A percentile compares a stretch with the other conserved stretches of the same genome.
These are phyloP conservation scores for Sporothrix curviconia DNA, from an alignment of 2,329 filamentous ascomycete genomes.

Conservation along the genomic window DNA sequence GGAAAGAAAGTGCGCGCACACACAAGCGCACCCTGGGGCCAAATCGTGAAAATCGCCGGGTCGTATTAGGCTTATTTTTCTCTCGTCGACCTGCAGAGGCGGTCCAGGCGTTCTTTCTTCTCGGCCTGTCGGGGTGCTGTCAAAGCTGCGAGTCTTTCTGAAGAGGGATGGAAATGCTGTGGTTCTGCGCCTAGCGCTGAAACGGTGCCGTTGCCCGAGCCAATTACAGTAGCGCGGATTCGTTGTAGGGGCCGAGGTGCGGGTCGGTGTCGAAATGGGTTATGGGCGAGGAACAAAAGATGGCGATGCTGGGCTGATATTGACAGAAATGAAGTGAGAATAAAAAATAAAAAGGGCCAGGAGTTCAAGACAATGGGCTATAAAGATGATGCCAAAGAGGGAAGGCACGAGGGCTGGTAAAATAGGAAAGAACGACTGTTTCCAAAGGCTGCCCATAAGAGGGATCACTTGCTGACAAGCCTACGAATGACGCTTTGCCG, in stretches of 20 bases:
- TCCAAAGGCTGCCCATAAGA: neutral
- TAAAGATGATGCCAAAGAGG: no score
- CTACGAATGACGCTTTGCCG: neutral
- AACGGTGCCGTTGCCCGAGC: neutral
- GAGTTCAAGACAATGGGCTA: no score
- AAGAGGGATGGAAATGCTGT: no score
- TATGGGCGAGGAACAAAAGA: no score
- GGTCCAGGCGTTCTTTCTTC: neutral
- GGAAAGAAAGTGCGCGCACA: neutral
- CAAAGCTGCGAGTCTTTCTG: no score
- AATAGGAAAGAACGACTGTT: no score
- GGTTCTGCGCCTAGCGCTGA: slow-evolving; percentile 5
- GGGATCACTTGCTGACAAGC: neutral
- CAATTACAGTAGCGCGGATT: slow-evolving; percentile 4
- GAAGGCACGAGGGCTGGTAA: neutral
- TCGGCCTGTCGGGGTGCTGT: no score
- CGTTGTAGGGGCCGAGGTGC: neutral
- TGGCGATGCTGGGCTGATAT: neutral
- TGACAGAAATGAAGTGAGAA: neutral
- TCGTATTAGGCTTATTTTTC: neutral
- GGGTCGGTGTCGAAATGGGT: no score
- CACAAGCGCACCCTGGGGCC: neutral
- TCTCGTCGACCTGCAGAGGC: no score
- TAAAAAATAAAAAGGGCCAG: no score
- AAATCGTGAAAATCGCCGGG: neutral